Evolutionary conservation across 75 land plant genomes (phyloP).

Genomic region (Selaginella tamariscina): DNA sequence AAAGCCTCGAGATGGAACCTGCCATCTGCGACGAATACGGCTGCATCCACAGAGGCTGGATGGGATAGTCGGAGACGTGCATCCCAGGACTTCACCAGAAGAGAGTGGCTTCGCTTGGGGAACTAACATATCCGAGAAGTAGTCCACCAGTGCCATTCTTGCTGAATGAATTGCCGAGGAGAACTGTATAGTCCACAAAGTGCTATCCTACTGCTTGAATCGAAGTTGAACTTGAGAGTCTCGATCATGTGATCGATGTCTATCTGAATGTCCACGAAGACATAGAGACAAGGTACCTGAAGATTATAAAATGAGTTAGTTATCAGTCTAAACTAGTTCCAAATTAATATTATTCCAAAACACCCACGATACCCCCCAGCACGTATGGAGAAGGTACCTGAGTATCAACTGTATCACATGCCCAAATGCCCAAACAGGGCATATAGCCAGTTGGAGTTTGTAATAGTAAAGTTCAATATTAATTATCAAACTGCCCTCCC

Average conservation of each 20-base stretch:
- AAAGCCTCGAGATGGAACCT: constrained; percentile 92
- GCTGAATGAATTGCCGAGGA: constrained; percentile 55
- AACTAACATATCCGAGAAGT: constrained; percentile 41
- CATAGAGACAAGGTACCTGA: constrained; percentile 80
- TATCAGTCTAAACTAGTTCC: too few relatives aligned
- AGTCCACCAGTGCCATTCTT: constrained; percentile 31
- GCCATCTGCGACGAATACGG: constrained; percentile 60
- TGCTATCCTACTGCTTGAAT: constrained; percentile 26
- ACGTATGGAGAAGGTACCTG: too few relatives aligned
- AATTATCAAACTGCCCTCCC: too few relatives aligned
- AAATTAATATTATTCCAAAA: too few relatives aligned
- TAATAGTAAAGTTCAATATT: too few relatives aligned
- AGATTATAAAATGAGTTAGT: too few relatives aligned
- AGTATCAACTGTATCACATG: too few relatives aligned
- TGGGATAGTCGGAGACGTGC: constrained; percentile 62
- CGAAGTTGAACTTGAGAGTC: constrained; percentile 33
- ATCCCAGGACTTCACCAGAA: constrained; percentile 89
- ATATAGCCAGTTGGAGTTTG: too few relatives aligned
- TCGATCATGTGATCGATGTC: constrained; percentile 39
- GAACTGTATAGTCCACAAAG: constrained; percentile 89
- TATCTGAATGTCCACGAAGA: constrained; percentile 79
- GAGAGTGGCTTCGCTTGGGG: constrained; percentile 89
- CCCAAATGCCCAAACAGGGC: too few relatives aligned
- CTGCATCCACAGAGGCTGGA: constrained; percentile 24
- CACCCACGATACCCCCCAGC: too few relatives aligned